These are phyloP conservation scores for Aspergillus glaucus DNA, from an alignment of 2,329 filamentous ascomycete species.

Conservation along the genomic window DNA sequence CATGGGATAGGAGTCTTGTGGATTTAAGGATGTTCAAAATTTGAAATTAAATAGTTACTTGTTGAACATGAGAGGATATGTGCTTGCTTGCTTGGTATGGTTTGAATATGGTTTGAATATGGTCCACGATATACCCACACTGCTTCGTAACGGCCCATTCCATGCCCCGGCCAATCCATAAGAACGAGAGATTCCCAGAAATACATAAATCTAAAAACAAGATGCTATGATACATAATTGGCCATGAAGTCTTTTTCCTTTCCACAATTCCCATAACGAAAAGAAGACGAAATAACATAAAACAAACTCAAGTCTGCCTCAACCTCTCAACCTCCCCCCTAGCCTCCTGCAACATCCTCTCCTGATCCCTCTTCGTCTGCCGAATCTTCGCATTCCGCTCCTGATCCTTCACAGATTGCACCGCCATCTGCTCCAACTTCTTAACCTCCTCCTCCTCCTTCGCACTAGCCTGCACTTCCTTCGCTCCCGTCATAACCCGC, in stretches of 20 bases:
- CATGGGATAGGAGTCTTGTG: background rate
- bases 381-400: constrained; percentile 31
- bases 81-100: too few species aligned
- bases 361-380: constrained; percentile 41
- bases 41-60: background rate
- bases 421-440: constrained; percentile 29
- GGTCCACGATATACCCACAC: background rate
- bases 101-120: background rate
- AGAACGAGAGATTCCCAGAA: constrained; percentile 6
- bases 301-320: constrained; percentile 23
- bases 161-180: too few species aligned
- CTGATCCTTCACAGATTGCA: constrained; percentile 34
- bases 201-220: constrained; percentile 15
- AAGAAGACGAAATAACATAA: constrained; percentile 1
- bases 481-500: constrained; percentile 34
- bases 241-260: constrained; percentile 7
- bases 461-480: constrained; percentile 26
- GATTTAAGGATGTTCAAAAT: constrained; percentile 8
- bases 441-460: constrained; percentile 32
- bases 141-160: background rate
- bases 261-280: constrained; percentile 5
- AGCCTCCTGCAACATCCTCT: constrained; percentile 39
- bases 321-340: constrained; percentile 39
- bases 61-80: too few species aligned
- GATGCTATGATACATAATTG: constrained; percentile 19